Evolutionary conservation across 192 early-diverging fungal genomes (phyloP).

Genomic region (Podila minutissima): DNA sequence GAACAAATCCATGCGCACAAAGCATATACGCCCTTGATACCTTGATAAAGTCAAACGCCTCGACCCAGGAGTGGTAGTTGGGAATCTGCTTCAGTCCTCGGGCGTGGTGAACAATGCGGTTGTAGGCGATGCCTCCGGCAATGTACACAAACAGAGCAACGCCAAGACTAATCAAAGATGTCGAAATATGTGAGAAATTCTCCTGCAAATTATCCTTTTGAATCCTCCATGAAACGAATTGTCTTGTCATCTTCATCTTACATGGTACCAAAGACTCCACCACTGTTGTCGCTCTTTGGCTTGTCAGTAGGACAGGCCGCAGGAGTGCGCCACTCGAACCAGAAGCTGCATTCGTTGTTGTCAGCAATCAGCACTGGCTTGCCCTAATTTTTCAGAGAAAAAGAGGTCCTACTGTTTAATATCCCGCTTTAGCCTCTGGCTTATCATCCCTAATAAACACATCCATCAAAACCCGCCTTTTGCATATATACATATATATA

Average conservation of each 20-base stretch:
- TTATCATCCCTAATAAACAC: too few species aligned
- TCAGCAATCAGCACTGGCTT: conserved; percentile 27
- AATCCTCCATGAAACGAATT: neutral
- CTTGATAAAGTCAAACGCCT: conserved; percentile 53
- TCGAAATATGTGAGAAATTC: neutral
- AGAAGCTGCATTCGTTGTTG: conserved; percentile 37
- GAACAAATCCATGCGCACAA: neutral
- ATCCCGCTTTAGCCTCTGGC: too few species aligned
- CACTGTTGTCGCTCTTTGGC: conserved; percentile 8
- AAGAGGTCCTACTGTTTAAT: neutral
- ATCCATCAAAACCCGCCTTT: too few species aligned
- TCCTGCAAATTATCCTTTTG: too few species aligned
- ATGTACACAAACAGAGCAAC: conserved; percentile 50
- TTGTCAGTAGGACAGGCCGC: conserved; percentile 34
- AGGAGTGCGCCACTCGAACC: conserved; percentile 55
- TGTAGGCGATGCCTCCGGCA: conserved; percentile 51
- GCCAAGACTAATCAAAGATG: conserved; percentile 23
- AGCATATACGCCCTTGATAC: conserved; percentile 4
- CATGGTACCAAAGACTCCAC: conserved; percentile 51
- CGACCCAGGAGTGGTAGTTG: conserved; percentile 51
- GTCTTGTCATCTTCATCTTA: conserved; percentile 13
- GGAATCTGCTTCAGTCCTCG: conserved; percentile 51
- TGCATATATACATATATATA: too few species aligned
- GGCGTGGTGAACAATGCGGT: conserved; percentile 51
- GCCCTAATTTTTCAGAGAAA: conserved; percentile 17